These are phyloP conservation scores for Zasmidium cellare DNA, from an alignment of 2,329 filamentous ascomycete genomes.

Conservation along the genomic window DNA sequence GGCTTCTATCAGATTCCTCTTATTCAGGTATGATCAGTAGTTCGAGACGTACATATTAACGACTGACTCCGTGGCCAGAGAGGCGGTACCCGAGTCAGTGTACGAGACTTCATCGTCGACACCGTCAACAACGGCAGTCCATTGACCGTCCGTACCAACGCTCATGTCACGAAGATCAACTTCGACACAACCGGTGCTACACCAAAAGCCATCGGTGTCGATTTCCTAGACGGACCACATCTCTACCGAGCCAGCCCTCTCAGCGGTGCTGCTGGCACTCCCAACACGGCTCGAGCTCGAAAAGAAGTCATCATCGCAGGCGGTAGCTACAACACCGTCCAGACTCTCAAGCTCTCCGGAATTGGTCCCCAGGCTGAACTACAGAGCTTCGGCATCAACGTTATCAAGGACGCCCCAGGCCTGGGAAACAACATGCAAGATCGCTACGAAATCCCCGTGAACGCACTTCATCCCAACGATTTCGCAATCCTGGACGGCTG, in stretches of 20 bases:
- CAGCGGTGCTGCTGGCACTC: constrained; percentile 34
- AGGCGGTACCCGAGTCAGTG: constrained; percentile 53
- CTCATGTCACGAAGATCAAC: constrained; percentile 63
- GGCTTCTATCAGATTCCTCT: constrained; percentile 61
- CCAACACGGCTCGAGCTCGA: constrained; percentile 42
- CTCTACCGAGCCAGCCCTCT: constrained; percentile 42
- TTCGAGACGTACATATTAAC: background rate
- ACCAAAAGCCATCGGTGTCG: constrained; percentile 44
- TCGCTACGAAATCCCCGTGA: constrained; percentile 56
- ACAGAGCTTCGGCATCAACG: constrained; percentile 52
- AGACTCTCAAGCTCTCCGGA: constrained; percentile 64
- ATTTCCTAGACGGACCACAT: constrained; percentile 40
- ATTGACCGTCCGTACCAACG: constrained; percentile 60
- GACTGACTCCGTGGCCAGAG: constrained; percentile 21
- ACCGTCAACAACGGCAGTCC: constrained; percentile 52
- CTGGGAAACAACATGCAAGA: constrained; percentile 66
- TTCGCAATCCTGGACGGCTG: constrained; percentile 41
- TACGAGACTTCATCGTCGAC: constrained; percentile 57
- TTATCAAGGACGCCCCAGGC: constrained; percentile 58
- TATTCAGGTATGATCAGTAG: constrained; percentile 37
- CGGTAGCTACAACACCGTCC: constrained; percentile 63
- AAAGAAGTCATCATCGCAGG: constrained; percentile 44
- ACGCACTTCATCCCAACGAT: constrained; percentile 44
- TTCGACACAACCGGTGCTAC: constrained; percentile 60
- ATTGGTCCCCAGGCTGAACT: constrained; percentile 58